These are phyloP conservation scores for Sporothrix globosa DNA, from an alignment of 2,329 filamentous ascomycete species.

Conservation along the genomic window DNA sequence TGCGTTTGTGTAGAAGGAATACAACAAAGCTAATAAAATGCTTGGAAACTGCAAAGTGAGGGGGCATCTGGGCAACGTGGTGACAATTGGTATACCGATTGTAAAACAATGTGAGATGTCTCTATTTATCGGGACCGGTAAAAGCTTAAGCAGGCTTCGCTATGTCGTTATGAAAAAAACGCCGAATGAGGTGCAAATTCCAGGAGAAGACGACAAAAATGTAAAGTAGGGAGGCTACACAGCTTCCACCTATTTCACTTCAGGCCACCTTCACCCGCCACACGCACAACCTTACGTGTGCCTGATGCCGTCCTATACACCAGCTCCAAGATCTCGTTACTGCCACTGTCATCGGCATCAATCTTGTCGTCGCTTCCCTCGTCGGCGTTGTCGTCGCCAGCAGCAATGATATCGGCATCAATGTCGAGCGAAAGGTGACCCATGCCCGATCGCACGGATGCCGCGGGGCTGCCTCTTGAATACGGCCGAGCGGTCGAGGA, in stretches of 20 bases:
- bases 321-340: slow-evolving; percentile 28
- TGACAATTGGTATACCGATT: not conserved
- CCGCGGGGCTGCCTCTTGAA: slow-evolving; percentile 19
- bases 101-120: not conserved
- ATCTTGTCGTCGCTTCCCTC: not conserved
- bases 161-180: not conserved
- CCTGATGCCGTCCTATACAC: slow-evolving; percentile 37
- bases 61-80: too few relatives aligned
- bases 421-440: slow-evolving; percentile 25
- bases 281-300: slow-evolving; percentile 27
- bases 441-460: slow-evolving; percentile 20
- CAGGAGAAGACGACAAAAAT: not conserved
- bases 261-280: not conserved
- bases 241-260: not conserved
- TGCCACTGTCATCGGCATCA: slow-evolving; percentile 7
- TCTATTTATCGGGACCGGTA: not conserved
- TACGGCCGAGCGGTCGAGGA: not conserved
- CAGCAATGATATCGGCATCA: not conserved
- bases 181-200: not conserved
- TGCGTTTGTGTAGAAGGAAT: not conserved
- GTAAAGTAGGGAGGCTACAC: not conserved
- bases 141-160: not conserved
- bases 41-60: not conserved
- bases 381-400: slow-evolving; percentile 2
- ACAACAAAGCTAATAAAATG: not conserved